phyloP scores from a whole-genome alignment of 2,329 filamentous ascomycete species.

The Botrytis pseudocinerea region DNA sequence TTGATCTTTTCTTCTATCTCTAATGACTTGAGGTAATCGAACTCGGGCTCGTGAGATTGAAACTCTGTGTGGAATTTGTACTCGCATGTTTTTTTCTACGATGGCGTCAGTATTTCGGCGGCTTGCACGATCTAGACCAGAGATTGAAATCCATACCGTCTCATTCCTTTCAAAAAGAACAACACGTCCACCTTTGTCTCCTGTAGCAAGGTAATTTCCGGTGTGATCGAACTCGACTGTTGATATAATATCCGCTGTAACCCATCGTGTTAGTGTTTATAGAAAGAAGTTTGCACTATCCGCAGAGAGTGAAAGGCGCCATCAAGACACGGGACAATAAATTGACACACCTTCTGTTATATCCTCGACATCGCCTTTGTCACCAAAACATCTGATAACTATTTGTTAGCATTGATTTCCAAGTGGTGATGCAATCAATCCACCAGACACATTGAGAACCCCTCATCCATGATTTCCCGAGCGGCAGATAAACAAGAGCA shows the following conservation, averaged over 20 bases:
- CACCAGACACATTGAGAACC: neutral
- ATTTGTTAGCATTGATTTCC: constrained; percentile 33
- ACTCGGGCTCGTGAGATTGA: constrained; percentile 98
- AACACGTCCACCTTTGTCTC: constrained; percentile 83
- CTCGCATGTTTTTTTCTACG: constrained; percentile 98
- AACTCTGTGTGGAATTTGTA: constrained; percentile 99
- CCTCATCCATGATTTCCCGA: neutral
- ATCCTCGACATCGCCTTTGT: constrained; percentile 94
- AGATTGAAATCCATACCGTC: constrained; percentile 60
- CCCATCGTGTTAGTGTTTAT: constrained; percentile 29
- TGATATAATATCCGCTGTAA: constrained; percentile 81
- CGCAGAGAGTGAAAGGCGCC: neutral
- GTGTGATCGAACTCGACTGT: constrained; percentile 91
- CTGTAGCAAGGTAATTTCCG: constrained; percentile 86
- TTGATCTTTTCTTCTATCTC: constrained; percentile 99
- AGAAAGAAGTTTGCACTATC: neutral
- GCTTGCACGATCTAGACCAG: neutral
- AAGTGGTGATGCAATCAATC: constrained; percentile 16
- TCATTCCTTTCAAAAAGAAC: constrained; percentile 92
- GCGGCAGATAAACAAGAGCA: constrained; percentile 4
- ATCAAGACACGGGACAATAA: neutral
- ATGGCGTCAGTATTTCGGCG: constrained; percentile 40
- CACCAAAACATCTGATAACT: constrained; percentile 83
- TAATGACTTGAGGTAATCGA: constrained; percentile 98
- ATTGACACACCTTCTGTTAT: constrained; percentile 41